Base-by-base conservation (phyloP, 2,329 filamentous ascomycete genomes). In the Hansfordia pulvinata region DNA sequence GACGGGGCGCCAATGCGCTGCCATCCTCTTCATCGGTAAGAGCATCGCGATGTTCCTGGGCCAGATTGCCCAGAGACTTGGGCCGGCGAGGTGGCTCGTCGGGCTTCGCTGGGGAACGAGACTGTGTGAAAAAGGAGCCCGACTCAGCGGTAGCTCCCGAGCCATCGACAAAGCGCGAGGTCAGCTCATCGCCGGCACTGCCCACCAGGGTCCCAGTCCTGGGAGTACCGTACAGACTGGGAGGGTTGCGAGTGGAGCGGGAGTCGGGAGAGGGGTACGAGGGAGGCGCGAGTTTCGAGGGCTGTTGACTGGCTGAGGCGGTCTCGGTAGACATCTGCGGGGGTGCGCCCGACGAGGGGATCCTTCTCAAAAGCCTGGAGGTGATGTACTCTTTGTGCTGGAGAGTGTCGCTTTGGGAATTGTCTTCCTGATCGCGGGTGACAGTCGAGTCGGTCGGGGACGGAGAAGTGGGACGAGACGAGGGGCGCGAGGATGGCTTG, bases 371-470 rank as follows among this genome's bases (percentile, higher is more conserved):
- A 19, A 82, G 51, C 31, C 74, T 64, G 17, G 75, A 74, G 6
- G 76, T 81, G 27, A 81, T 64, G 33, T 76, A 69, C 39, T 74
- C 69, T 33, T 71, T 75, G 41, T 76, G 73, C 19, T 61, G 56
- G 10, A 50, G 42, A 17, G 53, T 56, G 16, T 35, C 33, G 19
- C 24, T 25, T 14, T 23, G 25, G 18, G 24, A 28, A 10, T 25
- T 8, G 7, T 17, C 24, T 17, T 34, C 24, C 32, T 29, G 31
- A 32, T 17, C 22, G 10, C 10, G 19, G 41, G 48, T 27, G 38
- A 40, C 35, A 18, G 34, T 37, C 14, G 27, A 26, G 28, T 27
- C 29, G 21, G 32, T 29, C n/a, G 32, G 29, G 8, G 30, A 16
- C 19, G 52, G 49, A 6, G 50, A 54, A 15, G 46, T 42, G n/a